Evolutionary conservation across 345 rosid genomes (phyloP), one percentile per base, ranked within the genome.

Genomic region (Gossypium raimondii): DNA sequence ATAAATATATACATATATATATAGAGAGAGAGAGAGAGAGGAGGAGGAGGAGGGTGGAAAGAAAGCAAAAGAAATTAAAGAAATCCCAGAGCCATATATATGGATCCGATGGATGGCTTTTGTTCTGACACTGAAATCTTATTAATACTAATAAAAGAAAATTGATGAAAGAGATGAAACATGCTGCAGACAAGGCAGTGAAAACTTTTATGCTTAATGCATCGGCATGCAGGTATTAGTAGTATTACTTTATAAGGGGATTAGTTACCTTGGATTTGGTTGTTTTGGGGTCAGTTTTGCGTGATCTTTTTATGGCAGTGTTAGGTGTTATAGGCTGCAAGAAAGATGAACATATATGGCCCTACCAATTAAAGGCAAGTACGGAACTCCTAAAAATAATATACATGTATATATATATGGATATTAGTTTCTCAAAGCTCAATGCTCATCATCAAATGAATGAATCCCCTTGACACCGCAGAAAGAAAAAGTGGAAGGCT

Each of bases 271-370:
- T 34, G 55, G 73, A 29, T 51, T 70, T 70, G 77, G 13, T 70
- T 74, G 53, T 25, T 22, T 63, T 57, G 62, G 18, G 14, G 18
- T 24, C 72, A 50, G 79, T 81, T 57, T 57, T 81, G 85, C 85
- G 82, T 83, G 87, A 83, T 83, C 79, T 73, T 34, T 34, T 34
- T 61, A 13, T 76, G 29, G 78, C 81, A 75, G 75, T 69, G 77
- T 80, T 80, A 82, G 87, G 84, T 81, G 27, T 56, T 56, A 60
- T 60, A 60, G 64, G 14, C 64, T 22, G n/a, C 41, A 48, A 57
- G 56, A 24, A 48, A 69, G 59, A 69, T 69, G 45, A 59, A 59
- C 9, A 25, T 59, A 12, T 4, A 47, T 22, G 74, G 70, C 63
- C 74, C 74, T 70, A 45, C 18, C 45, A 25, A 22, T 50, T 18